Percentiles rank a stretch among this genome's conserved stretches.
Evolutionary conservation across 345 rosid genomes (phyloP).

Genomic region (Citrus inodora): DNA sequence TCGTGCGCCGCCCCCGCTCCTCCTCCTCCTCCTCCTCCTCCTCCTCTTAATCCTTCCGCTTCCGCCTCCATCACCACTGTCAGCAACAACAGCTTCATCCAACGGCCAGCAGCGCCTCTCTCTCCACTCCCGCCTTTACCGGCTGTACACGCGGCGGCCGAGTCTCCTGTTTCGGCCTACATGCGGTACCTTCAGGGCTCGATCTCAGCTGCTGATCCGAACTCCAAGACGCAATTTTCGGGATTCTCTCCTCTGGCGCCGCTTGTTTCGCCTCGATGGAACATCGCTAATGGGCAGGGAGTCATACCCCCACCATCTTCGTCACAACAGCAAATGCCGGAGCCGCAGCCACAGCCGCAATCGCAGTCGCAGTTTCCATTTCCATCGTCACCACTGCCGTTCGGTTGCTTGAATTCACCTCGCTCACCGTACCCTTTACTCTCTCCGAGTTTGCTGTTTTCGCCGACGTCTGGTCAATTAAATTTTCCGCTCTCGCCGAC

Average conservation of each 20-base stretch:
- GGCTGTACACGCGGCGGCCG: constrained; percentile 62
- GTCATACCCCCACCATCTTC: constrained; percentile 3
- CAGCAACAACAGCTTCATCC: constrained; percentile 25
- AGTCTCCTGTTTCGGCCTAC: constrained; percentile 70
- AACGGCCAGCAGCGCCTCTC: constrained; percentile 42
- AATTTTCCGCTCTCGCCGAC: constrained; percentile 72
- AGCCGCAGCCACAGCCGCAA: constrained; percentile 13
- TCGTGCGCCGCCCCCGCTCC: constrained; percentile 23
- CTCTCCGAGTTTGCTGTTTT: constrained; percentile 60
- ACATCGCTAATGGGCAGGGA: constrained; percentile 8
- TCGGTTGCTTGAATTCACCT: constrained; percentile 84
- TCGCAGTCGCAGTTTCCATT: constrained; percentile 38
- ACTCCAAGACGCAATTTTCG: constrained; percentile 37
- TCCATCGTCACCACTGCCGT: constrained; percentile 44
- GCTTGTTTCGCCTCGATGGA: constrained; percentile 66
- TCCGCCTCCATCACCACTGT: neutral
- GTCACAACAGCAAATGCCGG: constrained; percentile 6
- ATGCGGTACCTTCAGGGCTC: constrained; percentile 72
- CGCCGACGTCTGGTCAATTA: constrained; percentile 54
- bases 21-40: constrained; percentile 13
- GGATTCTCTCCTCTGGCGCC: constrained; percentile 71
- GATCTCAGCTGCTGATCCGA: constrained; percentile 40
- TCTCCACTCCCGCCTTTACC: constrained; percentile 72
- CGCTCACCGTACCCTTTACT: constrained; percentile 55
- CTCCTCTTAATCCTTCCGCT: constrained; percentile 4